These are phyloP conservation scores for Penicillium angulare DNA, from an alignment of 495 filamentous ascomycete genomes.

Conservation along the genomic window DNA sequence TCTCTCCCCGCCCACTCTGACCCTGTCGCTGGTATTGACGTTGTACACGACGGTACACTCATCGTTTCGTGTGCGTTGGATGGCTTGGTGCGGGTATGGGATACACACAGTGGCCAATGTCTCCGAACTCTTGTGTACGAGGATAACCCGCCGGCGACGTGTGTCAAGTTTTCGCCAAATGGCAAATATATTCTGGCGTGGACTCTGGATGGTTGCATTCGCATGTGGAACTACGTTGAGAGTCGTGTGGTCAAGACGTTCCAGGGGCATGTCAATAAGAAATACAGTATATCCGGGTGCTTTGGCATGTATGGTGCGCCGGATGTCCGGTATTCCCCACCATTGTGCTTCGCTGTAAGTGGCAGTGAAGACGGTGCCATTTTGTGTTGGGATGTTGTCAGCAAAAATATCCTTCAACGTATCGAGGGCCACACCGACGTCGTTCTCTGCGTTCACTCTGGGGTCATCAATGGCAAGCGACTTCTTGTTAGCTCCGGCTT, in stretches of 20 bases:
- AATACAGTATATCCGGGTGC: constrained; percentile 76
- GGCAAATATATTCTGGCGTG: constrained; percentile 89
- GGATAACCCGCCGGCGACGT: constrained; percentile 89
- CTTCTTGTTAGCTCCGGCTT: constrained; percentile 61
- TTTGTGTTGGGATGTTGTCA: constrained; percentile 84
- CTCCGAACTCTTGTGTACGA: constrained; percentile 92
- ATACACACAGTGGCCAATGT: constrained; percentile 93
- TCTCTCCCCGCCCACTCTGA: constrained; percentile 93
- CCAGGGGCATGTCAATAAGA: constrained; percentile 84
- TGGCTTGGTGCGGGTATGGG: constrained; percentile 91
- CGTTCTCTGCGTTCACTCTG: constrained; percentile 81
- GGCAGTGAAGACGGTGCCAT: constrained; percentile 87
- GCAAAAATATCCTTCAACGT: constrained; percentile 75
- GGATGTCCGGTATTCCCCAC: constrained; percentile 32
- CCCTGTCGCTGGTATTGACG: constrained; percentile 89
- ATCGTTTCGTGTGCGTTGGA: constrained; percentile 87
- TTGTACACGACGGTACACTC: constrained; percentile 87
- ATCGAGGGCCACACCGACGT: constrained; percentile 70
- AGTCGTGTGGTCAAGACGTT: constrained; percentile 93
- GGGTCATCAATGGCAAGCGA: constrained; percentile 32
- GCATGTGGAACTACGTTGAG: constrained; percentile 91
- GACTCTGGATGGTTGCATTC: constrained; percentile 83
- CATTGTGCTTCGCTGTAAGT: constrained; percentile 61
- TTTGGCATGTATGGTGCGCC: constrained; percentile 65
- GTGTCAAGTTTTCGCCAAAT: constrained; percentile 89